Evolutionary conservation across 805 yeast species (phyloP).

Genomic region (Ogataea nitratoaversa): DNA sequence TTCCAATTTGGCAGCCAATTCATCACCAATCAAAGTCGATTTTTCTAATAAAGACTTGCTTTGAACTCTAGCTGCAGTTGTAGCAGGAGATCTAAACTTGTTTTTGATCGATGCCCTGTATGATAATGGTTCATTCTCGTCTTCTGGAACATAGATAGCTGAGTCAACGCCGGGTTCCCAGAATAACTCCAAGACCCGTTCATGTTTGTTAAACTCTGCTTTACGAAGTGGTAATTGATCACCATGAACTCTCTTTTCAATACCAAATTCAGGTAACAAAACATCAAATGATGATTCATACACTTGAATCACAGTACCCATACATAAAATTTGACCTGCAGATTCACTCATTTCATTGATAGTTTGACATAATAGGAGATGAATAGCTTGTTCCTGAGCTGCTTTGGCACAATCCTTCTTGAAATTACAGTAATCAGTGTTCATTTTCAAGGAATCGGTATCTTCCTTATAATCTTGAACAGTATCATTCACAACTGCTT

Average conservation of each 20-base stretch:
- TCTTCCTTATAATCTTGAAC: slow-evolving; percentile 45
- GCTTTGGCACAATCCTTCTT: slow-evolving; percentile 89
- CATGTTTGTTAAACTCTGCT: slow-evolving; percentile 80
- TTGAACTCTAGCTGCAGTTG: slow-evolving; percentile 66
- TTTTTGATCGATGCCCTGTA: slow-evolving; percentile 76
- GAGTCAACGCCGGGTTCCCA: slow-evolving; percentile 95
- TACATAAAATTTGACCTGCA: slow-evolving; percentile 78
- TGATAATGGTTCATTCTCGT: slow-evolving; percentile 73
- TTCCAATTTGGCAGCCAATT: slow-evolving; percentile 44
- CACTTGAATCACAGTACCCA: slow-evolving; percentile 87
- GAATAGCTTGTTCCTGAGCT: slow-evolving; percentile 95
- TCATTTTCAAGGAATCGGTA: slow-evolving; percentile 66
- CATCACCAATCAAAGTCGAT: slow-evolving; percentile 33
- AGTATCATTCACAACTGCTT: slow-evolving; percentile 47
- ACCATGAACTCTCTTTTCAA: slow-evolving; percentile 94
- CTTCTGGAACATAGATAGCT: slow-evolving; percentile 88
- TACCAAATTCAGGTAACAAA: slow-evolving; percentile 86
- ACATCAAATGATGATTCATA: slow-evolving; percentile 96
- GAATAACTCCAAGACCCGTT: slow-evolving; percentile 69
- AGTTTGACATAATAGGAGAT: slow-evolving; percentile 76
- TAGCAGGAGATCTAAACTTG: slow-evolving; percentile 66
- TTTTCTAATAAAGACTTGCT: slow-evolving; percentile 31
- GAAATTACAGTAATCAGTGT: slow-evolving; percentile 91
- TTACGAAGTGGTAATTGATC: slow-evolving; percentile 90
- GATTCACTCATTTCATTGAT: slow-evolving; percentile 66